Conservation (phyloP, 1,284 basidiomycete species). For the Apiotrichum gracile region DNA sequence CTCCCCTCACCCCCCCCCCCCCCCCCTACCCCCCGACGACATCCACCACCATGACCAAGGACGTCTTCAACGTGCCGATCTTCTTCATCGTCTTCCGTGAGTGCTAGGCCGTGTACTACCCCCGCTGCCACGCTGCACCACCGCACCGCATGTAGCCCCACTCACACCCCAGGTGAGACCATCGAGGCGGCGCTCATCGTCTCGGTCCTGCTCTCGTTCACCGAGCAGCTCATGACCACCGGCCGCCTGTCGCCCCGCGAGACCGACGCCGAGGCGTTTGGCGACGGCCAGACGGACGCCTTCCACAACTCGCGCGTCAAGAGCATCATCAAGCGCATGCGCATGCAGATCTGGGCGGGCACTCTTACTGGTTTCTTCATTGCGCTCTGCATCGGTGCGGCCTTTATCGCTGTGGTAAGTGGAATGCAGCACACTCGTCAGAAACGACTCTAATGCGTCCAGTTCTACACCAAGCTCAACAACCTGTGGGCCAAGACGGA, state of each 20-base stretch:
- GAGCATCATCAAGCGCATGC: slow-evolving; percentile 44
- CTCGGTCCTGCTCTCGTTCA: slow-evolving; percentile 48
- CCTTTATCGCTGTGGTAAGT: slow-evolving; percentile 51
- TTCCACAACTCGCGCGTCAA: slow-evolving; percentile 20
- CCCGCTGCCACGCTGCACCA: too few relatives aligned
- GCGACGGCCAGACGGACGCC: slow-evolving; percentile 13
- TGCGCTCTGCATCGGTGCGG: slow-evolving; percentile 61
- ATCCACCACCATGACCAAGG: slow-evolving; percentile 31
- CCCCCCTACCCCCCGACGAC: not conserved
- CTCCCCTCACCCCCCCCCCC: not conserved
- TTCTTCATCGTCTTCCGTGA: slow-evolving; percentile 50
- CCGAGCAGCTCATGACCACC: slow-evolving; percentile 47
- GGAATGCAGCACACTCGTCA: too few relatives aligned
- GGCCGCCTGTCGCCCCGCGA: slow-evolving; percentile 24
- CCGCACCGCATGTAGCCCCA: not conserved
- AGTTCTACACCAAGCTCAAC: slow-evolving; percentile 53
- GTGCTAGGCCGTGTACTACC: slow-evolving; percentile 14
- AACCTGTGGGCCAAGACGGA: slow-evolving; percentile 52
- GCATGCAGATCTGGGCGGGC: slow-evolving; percentile 69
- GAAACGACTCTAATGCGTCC: not conserved
- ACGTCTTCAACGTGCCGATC: slow-evolving; percentile 47
- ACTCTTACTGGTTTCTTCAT: slow-evolving; percentile 66
- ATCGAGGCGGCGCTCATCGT: slow-evolving; percentile 48
- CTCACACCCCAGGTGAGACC: slow-evolving; percentile 36
- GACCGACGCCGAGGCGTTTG: slow-evolving; percentile 1